phyloP scores from a whole-genome alignment of 2,329 filamentous ascomycete species.

The Chalaropsis ovoidea region DNA sequence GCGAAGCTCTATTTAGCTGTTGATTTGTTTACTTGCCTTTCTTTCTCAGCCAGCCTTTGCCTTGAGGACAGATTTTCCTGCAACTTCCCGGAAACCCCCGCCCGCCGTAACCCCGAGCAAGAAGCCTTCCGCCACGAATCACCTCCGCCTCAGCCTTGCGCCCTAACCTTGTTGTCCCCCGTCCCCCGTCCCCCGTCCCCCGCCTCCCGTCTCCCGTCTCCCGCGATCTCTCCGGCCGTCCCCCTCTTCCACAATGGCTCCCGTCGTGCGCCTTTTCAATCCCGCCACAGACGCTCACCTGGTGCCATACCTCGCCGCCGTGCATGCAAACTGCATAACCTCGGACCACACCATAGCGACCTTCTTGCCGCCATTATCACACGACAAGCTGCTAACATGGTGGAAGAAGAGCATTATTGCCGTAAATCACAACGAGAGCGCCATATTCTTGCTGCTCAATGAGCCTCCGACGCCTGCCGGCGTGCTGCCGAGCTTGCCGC shows the following conservation, averaged over 20 bases:
- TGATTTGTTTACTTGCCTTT: too few relatives aligned
- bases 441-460: conserved; percentile 46
- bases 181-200: neutral
- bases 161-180: neutral
- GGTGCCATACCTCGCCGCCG: conserved; percentile 46
- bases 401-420: conserved; percentile 47
- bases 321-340: conserved; percentile 51
- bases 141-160: neutral
- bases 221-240: too few relatives aligned
- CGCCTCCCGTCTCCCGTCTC: too few relatives aligned
- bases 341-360: conserved; percentile 47
- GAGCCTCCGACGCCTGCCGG: conserved; percentile 26
- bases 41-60: too few relatives aligned
- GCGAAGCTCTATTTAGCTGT: too few relatives aligned
- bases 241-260: conserved; percentile 11
- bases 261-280: conserved; percentile 37
- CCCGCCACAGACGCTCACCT: conserved; percentile 41
- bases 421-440: conserved; percentile 36
- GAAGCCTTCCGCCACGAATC: neutral
- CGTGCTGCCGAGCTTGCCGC: conserved; percentile 26
- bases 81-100: too few relatives aligned
- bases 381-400: conserved; percentile 46
- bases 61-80: too few relatives aligned
- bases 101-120: neutral
- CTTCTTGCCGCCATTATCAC: conserved; percentile 50